These are phyloP conservation scores for Linnemannia schmuckeri DNA, from an alignment of 192 early-diverging fungal genomes.

Conservation along the genomic window DNA sequence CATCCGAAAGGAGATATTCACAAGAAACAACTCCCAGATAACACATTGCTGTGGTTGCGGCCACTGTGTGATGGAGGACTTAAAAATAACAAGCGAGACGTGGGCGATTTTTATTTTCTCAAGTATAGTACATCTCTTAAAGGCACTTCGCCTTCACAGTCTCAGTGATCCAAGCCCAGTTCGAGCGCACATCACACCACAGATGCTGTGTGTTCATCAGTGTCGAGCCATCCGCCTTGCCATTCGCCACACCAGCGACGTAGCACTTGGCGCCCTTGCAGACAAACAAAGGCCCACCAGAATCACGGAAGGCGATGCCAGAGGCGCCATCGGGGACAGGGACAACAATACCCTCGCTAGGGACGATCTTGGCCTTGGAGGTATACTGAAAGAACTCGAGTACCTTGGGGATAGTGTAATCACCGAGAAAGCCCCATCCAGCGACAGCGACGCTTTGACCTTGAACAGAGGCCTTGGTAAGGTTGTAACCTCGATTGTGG, in stretches of 20 bases:
- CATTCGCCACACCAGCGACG: conserved; percentile 1
- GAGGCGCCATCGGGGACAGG: conserved; percentile 15
- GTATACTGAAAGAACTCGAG: conserved; percentile 20
- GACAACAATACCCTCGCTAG: conserved; percentile 3
- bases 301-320: conserved; percentile 20
- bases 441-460: not conserved
- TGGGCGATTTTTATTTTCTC: too few species aligned
- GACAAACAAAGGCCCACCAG: conserved; percentile 14
- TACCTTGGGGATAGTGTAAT: conserved; percentile 18
- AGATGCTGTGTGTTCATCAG: conserved; percentile 16
- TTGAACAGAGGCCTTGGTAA: not conserved
- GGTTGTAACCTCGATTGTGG: conserved; percentile 17
- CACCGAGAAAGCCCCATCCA: conserved; percentile 15
- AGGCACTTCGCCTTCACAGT: conserved; percentile 7
- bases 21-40: too few species aligned
- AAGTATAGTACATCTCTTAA: not conserved
- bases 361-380: not conserved
- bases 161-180: conserved; percentile 11
- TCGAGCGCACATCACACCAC: conserved; percentile 14
- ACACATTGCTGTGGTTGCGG: too few species aligned
- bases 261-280: conserved; percentile 7
- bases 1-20: too few species aligned
- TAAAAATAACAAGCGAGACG: too few species aligned
- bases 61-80: too few species aligned
- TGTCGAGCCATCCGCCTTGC: conserved; percentile 8